Percentiles rank a stretch among this genome's conserved stretches.
phyloP scores from a whole-genome alignment of 441 rosid genomes.

The Brassica hybrid region DNA sequence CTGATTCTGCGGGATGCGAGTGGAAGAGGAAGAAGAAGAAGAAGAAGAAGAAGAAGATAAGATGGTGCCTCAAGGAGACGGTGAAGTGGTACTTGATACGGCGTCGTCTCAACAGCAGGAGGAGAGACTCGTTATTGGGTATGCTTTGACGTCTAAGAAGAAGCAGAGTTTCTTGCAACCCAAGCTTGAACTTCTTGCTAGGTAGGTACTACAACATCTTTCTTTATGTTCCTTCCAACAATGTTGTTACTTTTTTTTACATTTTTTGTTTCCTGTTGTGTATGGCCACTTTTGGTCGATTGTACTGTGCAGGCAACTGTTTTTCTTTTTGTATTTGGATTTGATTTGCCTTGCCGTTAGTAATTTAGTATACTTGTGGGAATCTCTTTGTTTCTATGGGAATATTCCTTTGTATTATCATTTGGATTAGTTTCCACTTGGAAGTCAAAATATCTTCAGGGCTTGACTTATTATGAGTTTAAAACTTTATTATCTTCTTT shows the following conservation, averaged over 20 bases:
- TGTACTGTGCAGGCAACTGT: slow-evolving; percentile 3
- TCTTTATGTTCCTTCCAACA: not conserved
- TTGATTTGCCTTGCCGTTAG: not conserved
- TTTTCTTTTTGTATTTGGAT: not conserved
- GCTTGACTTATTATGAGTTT: not conserved
- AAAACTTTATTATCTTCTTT: too few species aligned
- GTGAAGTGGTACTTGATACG: slow-evolving; percentile 27
- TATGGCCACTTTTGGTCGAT: slow-evolving; percentile 6
- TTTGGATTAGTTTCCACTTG: slow-evolving; percentile 17
- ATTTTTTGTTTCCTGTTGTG: slow-evolving; percentile 2
- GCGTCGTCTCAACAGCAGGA: slow-evolving; percentile 32
- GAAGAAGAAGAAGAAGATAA: slow-evolving; percentile 25
- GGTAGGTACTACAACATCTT: slow-evolving; percentile 16
- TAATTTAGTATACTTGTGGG: not conserved
- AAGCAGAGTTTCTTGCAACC: slow-evolving; percentile 17
- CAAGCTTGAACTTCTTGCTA: slow-evolving; percentile 14
- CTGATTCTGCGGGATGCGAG: slow-evolving; percentile 10
- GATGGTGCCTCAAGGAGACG: slow-evolving; percentile 22
- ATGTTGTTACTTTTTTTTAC: not conserved
- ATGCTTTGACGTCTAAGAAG: slow-evolving; percentile 19
- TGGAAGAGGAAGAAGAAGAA: slow-evolving; percentile 21
- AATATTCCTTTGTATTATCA: slow-evolving; percentile 24
- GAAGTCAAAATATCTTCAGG: slow-evolving; percentile 26
- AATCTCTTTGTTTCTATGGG: slow-evolving; percentile 17
- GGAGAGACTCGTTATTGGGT: slow-evolving; percentile 11